Conservation (phyloP, 2,329 filamentous ascomycete species). For the Stemphylium vesicarium region DNA sequence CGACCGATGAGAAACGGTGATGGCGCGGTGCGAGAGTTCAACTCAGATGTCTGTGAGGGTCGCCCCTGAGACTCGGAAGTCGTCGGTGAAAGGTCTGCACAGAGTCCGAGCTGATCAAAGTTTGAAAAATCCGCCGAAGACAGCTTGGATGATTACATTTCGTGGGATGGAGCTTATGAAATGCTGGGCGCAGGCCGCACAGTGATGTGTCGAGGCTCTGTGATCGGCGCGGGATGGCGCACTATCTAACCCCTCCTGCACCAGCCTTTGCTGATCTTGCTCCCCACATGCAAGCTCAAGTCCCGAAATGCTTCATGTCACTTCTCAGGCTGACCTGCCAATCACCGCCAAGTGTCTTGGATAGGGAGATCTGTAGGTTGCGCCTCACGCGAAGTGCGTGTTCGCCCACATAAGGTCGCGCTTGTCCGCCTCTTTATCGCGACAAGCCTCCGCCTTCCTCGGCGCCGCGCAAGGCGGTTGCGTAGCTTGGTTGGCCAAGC, state of each 20-base stretch:
- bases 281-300: conserved; percentile 3
- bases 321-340: conserved; percentile 4
- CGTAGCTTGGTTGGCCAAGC: conserved; percentile 12
- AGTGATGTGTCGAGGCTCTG: conserved; percentile 8
- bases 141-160: not conserved
- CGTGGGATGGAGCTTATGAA: not conserved
- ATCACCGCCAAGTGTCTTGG: conserved; percentile 15
- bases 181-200: not conserved
- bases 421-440: conserved; percentile 2
- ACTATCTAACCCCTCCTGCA: conserved; percentile 6
- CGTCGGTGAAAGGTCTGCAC: not conserved
- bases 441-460: conserved; percentile 23
- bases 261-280: conserved; percentile 6
- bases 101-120: not conserved
- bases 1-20: not conserved
- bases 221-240: conserved; percentile 12
- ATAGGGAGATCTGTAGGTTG: conserved; percentile 9
- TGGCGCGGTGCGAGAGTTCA: not conserved
- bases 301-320: conserved; percentile 3
- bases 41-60: not conserved
- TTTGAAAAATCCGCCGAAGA: not conserved
- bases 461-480: conserved; percentile 17
- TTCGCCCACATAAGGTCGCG: not conserved
- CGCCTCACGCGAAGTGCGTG: conserved; percentile 11
- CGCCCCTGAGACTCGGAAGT: not conserved